Conservation (phyloP, 108 stramenopile species). For the Nitzschia sp. region DNA sequence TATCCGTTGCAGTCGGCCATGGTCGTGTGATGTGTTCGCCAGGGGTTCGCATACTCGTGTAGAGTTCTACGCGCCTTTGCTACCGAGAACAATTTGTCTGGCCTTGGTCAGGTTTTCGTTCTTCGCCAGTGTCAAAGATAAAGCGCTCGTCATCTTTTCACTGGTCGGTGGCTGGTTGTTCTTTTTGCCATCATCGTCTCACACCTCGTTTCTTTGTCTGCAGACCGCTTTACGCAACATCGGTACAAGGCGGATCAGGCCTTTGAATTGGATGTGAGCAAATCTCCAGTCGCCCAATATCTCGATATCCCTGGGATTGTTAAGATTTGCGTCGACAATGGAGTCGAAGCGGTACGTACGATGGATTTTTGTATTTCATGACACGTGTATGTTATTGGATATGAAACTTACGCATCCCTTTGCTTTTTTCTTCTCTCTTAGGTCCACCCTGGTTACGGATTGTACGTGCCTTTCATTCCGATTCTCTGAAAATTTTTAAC, state of each 20-base stretch:
- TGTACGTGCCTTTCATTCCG: slow-evolving; percentile 33
- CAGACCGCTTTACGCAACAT: slow-evolving; percentile 95
- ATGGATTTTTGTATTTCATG: too few relatives aligned
- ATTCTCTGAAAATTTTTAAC: neutral
- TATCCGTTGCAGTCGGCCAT: neutral
- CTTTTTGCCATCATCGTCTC: neutral
- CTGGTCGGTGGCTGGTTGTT: neutral
- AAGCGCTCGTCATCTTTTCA: neutral
- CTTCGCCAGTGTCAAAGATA: neutral
- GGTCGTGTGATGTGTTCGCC: neutral
- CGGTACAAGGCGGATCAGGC: slow-evolving; percentile 95
- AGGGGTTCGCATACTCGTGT: neutral
- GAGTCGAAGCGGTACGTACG: slow-evolving; percentile 68
- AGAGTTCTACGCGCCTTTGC: neutral
- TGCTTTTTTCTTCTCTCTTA: neutral
- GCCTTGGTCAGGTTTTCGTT: neutral
- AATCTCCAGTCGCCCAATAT: slow-evolving; percentile 92
- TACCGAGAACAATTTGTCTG: neutral
- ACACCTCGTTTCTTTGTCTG: neutral
- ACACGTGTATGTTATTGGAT: slow-evolving; percentile 9
- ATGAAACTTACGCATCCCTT: neutral
- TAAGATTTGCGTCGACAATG: slow-evolving; percentile 76
- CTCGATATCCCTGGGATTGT: slow-evolving; percentile 87
- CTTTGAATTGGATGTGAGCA: slow-evolving; percentile 49
- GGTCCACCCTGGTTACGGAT: slow-evolving; percentile 92